Percentiles rank a stretch among this genome's conserved stretches.
Evolutionary conservation across 495 filamentous ascomycete genomes (phyloP).

Genomic region (Bryoglossum gracile): DNA sequence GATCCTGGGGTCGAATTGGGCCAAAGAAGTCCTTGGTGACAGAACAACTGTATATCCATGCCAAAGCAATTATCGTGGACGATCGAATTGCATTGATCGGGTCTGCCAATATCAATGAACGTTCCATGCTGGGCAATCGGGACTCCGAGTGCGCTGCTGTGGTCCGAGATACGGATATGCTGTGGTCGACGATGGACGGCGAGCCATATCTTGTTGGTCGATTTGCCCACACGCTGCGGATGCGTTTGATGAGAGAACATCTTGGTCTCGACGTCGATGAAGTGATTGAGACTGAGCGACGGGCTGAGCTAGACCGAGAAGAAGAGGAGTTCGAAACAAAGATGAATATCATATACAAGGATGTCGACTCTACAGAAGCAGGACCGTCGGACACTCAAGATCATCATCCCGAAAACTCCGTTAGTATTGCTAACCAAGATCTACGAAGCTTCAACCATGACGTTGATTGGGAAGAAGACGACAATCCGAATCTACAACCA

Average conservation of each 20-base stretch:
- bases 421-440: conserved; percentile 34
- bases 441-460: conserved; percentile 83
- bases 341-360: conserved; percentile 46
- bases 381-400: conserved; percentile 3
- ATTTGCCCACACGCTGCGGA: conserved; percentile 87
- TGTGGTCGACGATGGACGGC: conserved; percentile 86
- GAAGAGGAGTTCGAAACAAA: conserved; percentile 40
- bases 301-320: conserved; percentile 43
- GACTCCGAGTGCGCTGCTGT: conserved; percentile 92
- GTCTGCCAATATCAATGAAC: conserved; percentile 98
- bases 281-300: conserved; percentile 72
- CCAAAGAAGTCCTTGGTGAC: conserved; percentile 76
- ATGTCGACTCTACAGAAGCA: conserved; percentile 29
- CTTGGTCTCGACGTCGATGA: conserved; percentile 91
- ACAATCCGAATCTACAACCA: conserved; percentile 32
- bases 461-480: conserved; percentile 32
- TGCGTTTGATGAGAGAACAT: conserved; percentile 96
- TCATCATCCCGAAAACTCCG: conserved; percentile 17
- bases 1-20: conserved; percentile 90
- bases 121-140: conserved; percentile 84
- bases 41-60: conserved; percentile 97
- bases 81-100: conserved; percentile 92
- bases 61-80: conserved; percentile 95
- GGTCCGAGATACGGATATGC: conserved; percentile 89
- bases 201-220: conserved; percentile 80